Base-by-base conservation (phyloP, 805 yeast species). In the Hanseniaspora occidentalis region DNA sequence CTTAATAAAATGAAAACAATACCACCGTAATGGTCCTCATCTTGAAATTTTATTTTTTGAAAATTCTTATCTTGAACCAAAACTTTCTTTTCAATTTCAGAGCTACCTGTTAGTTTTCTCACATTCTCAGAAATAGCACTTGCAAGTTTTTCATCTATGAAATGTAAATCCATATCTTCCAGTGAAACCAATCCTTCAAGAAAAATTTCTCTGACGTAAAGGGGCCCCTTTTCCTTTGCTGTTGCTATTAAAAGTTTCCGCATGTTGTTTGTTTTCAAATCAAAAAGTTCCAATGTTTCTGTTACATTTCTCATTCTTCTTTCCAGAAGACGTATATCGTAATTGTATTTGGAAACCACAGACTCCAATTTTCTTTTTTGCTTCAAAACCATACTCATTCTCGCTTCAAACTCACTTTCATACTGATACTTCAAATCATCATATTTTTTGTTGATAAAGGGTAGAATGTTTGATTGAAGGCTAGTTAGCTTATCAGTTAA, bases 241-340 rank as follows among this genome's bases (percentile, higher is more conserved):
- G 25, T 27, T 14, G 16, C 22, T 5, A 42, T 4, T 10, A 42
- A n/a, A 5, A 19, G 17, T 11, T 19, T 31, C 24, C 35, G 22
- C 16, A 56, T 45, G 3, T 47, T 43, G 3, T 39, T 42, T 21
- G 58, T 22, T 36, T 57, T 58, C 2, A 40, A 31, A 35, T 58
- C 60, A 56, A 74, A 73, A 27, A 65, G 54, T 36, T 65, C 61
- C 41, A 75, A 66, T 35, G 77, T 68, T 21, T 76, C 77, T 48
- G 78, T 83, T 6, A 80, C 78, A 49, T 82, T 92, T 35, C 73
- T 68, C 36, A 82, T 69, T 47, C 80, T 76, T 18, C 71, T 69
- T 24, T 69, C 69, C 23, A 82, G 56, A 33, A 77, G 61, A 17
- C 81, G 59, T 35, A 77, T 61, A 51, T 82, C 89, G 54, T 82